Base-by-base conservation (phyloP, 2,329 filamentous ascomycete genomes). In the Thelonectria olida region DNA sequence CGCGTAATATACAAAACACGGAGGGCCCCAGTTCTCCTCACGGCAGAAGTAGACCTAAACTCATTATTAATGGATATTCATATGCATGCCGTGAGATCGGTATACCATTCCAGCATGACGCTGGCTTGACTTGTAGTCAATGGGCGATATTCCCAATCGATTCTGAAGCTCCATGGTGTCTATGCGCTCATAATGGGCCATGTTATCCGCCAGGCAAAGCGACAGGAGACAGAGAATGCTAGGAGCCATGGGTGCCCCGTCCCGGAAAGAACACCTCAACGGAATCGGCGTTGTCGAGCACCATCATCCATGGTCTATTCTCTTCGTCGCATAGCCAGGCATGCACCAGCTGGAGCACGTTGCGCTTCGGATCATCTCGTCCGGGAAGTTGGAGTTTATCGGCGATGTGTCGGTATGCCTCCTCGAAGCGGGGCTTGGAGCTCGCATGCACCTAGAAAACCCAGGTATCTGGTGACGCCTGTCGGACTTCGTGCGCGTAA, bases 401-500 rank as follows among this genome's bases (percentile, higher is more conserved):
- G 3, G 56, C 56, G 15, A 63, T 61, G n/a, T 25, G 23, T 31
- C 39, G 61, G 25, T 60, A 63, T 1, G 47, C 22, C 25, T 60
- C 48, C 23, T 63, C 52, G 39, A 63, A 59, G 19, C 48, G 47
- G 17, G 36, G 31, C 10, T 15, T 27, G 1, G 52, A 57, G 48
- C 52, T 53, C 7, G 52, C 56, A 38, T 54, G 39, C 15, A 57
- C 52, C 56, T 52, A 63, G 22, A 63, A 63, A 7, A 61, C 42
- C 6, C 19, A 49, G 17, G 47, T 52, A 12, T 41, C 36, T 2
- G 53, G 52, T 13, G 57, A 42, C 5, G 4, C 27, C 12, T 56
- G 20, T 15, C 38, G 57, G 5, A 57, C 25, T n/a, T 47, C 34
- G 39, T 53, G 49, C 5, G 61, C 57, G 20, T 48, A 57, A 13